Percentiles rank a stretch among this genome's conserved stretches.
Conservation (phyloP, 1,284 basidiomycete species). For the Tremellales sp. region DNA sequence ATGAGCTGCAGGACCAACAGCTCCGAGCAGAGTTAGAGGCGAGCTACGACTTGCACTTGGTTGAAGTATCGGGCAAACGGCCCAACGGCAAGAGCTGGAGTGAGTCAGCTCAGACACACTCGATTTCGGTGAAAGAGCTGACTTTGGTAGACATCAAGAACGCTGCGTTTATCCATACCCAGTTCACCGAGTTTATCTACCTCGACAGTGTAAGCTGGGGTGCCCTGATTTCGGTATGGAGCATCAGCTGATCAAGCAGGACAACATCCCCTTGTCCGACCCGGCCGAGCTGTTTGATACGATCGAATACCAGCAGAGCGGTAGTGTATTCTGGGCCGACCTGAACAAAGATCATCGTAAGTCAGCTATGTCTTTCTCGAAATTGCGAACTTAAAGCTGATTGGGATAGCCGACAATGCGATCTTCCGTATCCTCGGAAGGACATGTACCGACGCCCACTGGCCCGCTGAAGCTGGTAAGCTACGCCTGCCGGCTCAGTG, state of each 20-base stretch:
- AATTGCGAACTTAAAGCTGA: not conserved
- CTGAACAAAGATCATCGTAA: slow-evolving; percentile 52
- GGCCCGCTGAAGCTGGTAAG: slow-evolving; percentile 50
- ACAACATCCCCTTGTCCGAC: slow-evolving; percentile 50
- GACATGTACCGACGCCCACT: slow-evolving; percentile 49
- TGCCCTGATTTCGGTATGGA: not conserved
- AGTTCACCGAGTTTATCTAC: slow-evolving; percentile 47
- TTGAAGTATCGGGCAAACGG: slow-evolving; percentile 15
- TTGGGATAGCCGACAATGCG: slow-evolving; percentile 48
- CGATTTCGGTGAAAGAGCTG: slow-evolving; percentile 7
- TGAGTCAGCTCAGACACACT: slow-evolving; percentile 10
- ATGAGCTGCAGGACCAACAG: slow-evolving; percentile 43
- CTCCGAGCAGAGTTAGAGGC: slow-evolving; percentile 31
- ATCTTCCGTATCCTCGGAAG: slow-evolving; percentile 51
- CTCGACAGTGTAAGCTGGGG: slow-evolving; percentile 41
- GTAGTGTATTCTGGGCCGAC: slow-evolving; percentile 52
- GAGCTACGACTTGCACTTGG: slow-evolving; percentile 29
- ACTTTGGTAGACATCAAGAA: slow-evolving; percentile 44
- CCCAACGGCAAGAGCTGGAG: slow-evolving; percentile 36
- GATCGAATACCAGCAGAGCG: slow-evolving; percentile 45
- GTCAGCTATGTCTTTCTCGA: slow-evolving; percentile 6
- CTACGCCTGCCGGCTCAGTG: not conserved
- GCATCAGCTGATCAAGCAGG: slow-evolving; percentile 16
- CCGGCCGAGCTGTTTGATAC: slow-evolving; percentile 49
- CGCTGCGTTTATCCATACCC: slow-evolving; percentile 38